Conservation (phyloP, 2,329 filamentous ascomycete species). For the Nakataea oryzae region DNA sequence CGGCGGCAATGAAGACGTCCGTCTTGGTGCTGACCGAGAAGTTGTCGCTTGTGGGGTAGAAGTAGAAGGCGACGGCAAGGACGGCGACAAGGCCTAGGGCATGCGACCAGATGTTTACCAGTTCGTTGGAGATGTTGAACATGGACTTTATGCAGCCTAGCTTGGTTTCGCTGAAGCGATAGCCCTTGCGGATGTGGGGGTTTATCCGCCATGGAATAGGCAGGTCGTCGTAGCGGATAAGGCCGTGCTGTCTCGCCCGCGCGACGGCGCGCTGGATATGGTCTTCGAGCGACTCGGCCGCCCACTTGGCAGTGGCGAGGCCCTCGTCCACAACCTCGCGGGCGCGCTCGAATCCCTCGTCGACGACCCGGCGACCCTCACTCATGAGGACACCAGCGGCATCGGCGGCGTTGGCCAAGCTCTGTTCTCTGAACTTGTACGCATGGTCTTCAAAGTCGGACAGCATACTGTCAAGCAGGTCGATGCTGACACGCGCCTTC, state of each 20-base stretch:
- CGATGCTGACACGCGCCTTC: slow-evolving; percentile 80
- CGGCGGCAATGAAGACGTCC: slow-evolving; percentile 80
- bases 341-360: slow-evolving; percentile 66
- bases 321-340: slow-evolving; percentile 71
- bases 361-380: slow-evolving; percentile 69
- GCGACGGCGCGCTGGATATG: slow-evolving; percentile 71
- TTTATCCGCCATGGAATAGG: slow-evolving; percentile 91
- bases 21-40: slow-evolving; percentile 79
- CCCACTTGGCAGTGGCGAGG: slow-evolving; percentile 70
- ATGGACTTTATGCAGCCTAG: slow-evolving; percentile 78
- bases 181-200: slow-evolving; percentile 82
- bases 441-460: slow-evolving; percentile 76
- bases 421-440: slow-evolving; percentile 67
- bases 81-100: slow-evolving; percentile 81
- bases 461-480: slow-evolving; percentile 76
- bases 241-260: slow-evolving; percentile 66
- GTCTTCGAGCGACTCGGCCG: slow-evolving; percentile 72
- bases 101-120: slow-evolving; percentile 97
- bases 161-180: slow-evolving; percentile 89
- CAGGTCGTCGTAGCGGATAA: slow-evolving; percentile 83
- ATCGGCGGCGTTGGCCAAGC: slow-evolving; percentile 55
- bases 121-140: slow-evolving; percentile 81
- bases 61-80: slow-evolving; percentile 83
- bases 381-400: slow-evolving; percentile 65
- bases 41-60: slow-evolving; percentile 81